phyloP scores from a whole-genome alignment of 2,329 filamentous ascomycete species.

The Cytospora schulzeri region DNA sequence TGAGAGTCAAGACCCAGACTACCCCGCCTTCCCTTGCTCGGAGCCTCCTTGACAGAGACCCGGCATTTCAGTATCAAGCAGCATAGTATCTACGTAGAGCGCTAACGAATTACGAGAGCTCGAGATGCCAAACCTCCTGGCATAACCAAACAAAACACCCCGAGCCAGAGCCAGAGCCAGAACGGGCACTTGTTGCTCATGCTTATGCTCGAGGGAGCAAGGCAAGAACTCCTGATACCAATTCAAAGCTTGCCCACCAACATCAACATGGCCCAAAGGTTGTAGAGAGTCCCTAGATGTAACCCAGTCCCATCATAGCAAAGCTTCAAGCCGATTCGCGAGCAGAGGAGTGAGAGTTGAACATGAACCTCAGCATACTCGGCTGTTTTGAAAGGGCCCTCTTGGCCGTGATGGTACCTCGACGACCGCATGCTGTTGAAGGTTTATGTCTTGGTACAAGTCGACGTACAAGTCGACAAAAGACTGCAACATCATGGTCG shows the following conservation, averaged over 20 bases:
- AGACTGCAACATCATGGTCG: conserved; percentile 7
- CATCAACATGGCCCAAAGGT: conserved; percentile 7
- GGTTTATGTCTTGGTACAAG: neutral
- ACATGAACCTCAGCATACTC: too few species aligned
- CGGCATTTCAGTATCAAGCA: conserved; percentile 22
- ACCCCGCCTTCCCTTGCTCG: conserved; percentile 16
- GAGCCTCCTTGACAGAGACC: conserved; percentile 9
- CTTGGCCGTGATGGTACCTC: neutral
- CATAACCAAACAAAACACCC: conserved; percentile 4
- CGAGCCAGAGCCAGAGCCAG: neutral
- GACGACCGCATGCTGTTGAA: neutral
- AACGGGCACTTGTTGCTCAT: conserved; percentile 14
- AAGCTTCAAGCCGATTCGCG: neutral
- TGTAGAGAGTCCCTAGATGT: conserved; percentile 4
- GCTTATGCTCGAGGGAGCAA: neutral
- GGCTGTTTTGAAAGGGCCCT: neutral
- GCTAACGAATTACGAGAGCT: conserved; percentile 26
- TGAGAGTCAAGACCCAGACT: conserved; percentile 9
- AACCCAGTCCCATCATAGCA: neutral
- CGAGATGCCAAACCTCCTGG: conserved; percentile 3
- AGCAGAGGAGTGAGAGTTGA: neutral
- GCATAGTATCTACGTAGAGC: conserved; percentile 27
- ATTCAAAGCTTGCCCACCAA: neutral
- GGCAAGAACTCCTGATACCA: neutral
- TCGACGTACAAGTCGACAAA: conserved; percentile 1